Conservation (phyloP, 208 protist genomes). For the Leptomonas pyrrhocoris region DNA sequence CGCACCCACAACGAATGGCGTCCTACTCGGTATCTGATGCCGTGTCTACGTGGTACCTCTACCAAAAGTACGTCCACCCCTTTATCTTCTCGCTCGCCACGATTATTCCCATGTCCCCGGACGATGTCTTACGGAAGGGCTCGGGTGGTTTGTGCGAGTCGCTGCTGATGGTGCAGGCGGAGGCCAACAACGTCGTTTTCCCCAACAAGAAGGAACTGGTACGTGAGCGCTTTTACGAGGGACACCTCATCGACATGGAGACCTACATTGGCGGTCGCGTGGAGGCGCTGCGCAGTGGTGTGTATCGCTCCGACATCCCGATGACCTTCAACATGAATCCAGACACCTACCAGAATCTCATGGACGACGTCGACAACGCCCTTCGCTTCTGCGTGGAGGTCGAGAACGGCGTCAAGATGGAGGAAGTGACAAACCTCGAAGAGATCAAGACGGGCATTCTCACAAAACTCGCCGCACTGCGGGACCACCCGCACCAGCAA, state of each 20-base stretch:
- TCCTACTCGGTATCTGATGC: conserved; percentile 99
- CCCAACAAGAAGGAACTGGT: conserved; percentile 98
- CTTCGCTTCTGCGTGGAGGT: conserved; percentile 93
- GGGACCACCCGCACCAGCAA: conserved; percentile 84
- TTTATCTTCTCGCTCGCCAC: conserved; percentile 99
- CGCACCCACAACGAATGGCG: conserved; percentile 96
- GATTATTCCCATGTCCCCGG: conserved; percentile 99
- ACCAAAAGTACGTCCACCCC: conserved; percentile 99
- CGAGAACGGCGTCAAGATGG: conserved; percentile 84
- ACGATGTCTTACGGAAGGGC: conserved; percentile 98
- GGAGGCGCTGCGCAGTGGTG: conserved; percentile 94
- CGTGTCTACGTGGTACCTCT: conserved; percentile 99
- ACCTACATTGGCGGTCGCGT: conserved; percentile 99
- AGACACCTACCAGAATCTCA: conserved; percentile 93
- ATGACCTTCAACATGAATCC: conserved; percentile 94
- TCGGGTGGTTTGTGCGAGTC: conserved; percentile 99
- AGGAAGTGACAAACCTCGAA: conserved; percentile 95
- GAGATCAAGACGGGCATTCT: conserved; percentile 80
- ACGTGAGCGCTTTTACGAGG: conserved; percentile 95
- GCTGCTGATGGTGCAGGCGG: conserved; percentile 98
- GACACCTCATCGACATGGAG: conserved; percentile 98
- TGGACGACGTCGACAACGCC: conserved; percentile 93
- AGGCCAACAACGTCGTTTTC: conserved; percentile 97
- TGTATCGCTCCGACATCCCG: conserved; percentile 98
- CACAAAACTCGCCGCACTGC: conserved; percentile 78